Conservation (phyloP, 2,329 filamentous ascomycete genomes). For the Aureobasidium sp. region DNA sequence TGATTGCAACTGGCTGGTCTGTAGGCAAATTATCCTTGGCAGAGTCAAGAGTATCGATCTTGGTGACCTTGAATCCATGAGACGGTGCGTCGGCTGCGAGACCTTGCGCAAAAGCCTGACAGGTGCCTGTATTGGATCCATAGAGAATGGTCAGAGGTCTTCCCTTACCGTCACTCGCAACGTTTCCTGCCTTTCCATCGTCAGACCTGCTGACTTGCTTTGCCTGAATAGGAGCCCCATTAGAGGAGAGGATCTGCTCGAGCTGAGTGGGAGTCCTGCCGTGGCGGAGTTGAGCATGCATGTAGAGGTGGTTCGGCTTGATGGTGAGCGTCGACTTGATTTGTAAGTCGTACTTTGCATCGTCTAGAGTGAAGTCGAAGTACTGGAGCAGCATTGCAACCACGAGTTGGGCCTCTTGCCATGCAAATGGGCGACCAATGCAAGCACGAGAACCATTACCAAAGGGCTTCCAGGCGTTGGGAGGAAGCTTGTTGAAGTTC, state of each 20-base stretch:
- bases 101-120: constrained; percentile 60
- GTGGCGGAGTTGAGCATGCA: constrained; percentile 51
- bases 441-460: constrained; percentile 65
- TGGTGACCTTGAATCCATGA: constrained; percentile 53
- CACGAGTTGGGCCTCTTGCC: constrained; percentile 62
- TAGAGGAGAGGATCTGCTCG: constrained; percentile 30
- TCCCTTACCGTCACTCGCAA: constrained; percentile 11
- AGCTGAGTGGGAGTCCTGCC: constrained; percentile 39
- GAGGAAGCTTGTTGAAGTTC: constrained; percentile 47
- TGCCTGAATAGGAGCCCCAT: constrained; percentile 6
- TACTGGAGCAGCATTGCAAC: constrained; percentile 62
- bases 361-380: constrained; percentile 58
- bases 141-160: constrained; percentile 60
- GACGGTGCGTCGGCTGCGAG: constrained; percentile 52
- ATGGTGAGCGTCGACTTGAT: constrained; percentile 53
- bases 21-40: constrained; percentile 55
- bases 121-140: constrained; percentile 69
- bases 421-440: constrained; percentile 67
- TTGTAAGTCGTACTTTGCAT: constrained; percentile 53
- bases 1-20: constrained; percentile 56
- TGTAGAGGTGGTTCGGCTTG: constrained; percentile 58
- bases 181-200: neutral
- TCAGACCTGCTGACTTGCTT: constrained; percentile 2
- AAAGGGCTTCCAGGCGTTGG: constrained; percentile 50
- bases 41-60: constrained; percentile 52